These are phyloP conservation scores for Chenopodium quinoa DNA, from an alignment of 148 eudicot species.

Conservation along the genomic window DNA sequence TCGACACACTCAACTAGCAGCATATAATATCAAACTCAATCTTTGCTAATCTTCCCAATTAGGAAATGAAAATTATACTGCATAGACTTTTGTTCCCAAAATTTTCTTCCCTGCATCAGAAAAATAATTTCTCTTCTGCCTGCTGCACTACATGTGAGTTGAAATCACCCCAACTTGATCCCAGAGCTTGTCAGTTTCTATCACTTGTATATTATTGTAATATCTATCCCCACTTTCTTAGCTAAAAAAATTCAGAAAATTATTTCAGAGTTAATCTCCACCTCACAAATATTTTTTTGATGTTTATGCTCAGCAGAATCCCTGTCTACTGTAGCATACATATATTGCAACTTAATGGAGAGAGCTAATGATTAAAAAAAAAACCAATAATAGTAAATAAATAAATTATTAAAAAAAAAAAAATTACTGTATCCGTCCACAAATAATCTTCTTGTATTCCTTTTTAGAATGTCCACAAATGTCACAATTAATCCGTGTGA, in stretches of 20 bases:
- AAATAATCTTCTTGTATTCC: too few species aligned
- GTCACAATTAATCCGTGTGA: too few species aligned
- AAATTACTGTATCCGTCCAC: too few species aligned
- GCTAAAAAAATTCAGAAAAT: conserved; percentile 4
- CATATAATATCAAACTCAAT: not conserved
- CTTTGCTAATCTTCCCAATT: not conserved
- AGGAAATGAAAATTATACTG: not conserved
- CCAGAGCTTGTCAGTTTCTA: conserved; percentile 23
- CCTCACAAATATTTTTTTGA: conserved; percentile 22
- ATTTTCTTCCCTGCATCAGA: conserved; percentile 1
- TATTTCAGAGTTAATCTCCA: conserved; percentile 18
- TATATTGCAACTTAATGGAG: conserved; percentile 22
- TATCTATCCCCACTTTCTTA: conserved; percentile 19
- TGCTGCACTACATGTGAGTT: conserved; percentile 31
- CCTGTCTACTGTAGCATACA: conserved; percentile 6
- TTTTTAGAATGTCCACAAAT: too few species aligned
- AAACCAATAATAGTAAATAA: too few species aligned
- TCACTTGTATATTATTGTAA: conserved; percentile 22
- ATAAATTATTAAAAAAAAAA: not conserved
- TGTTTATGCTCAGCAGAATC: conserved; percentile 16
- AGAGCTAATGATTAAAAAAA: conserved; percentile 1
- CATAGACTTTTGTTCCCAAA: not conserved
- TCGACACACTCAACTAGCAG: not conserved
- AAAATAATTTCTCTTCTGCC: conserved; percentile 18
- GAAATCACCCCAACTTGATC: conserved; percentile 30